Conservation (phyloP, 805 yeast species). For the Nakazawaea wickerhamii region DNA sequence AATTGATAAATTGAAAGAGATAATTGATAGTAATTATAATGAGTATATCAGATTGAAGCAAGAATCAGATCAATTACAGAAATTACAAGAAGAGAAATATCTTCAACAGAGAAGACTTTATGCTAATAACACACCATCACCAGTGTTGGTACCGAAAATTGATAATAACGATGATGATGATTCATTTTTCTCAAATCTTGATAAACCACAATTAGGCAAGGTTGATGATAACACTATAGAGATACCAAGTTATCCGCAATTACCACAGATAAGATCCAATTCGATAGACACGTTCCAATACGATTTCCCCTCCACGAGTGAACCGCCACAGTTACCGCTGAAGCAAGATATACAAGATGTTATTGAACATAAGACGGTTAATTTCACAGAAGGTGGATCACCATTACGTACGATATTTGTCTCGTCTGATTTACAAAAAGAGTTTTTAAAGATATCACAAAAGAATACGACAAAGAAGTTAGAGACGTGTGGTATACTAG, state of each 20-base stretch:
- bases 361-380: conserved; percentile 32
- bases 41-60: conserved; percentile 18
- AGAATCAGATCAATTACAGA: conserved; percentile 12
- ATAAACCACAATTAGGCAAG: background rate
- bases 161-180: conserved; percentile 8
- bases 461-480: conserved; percentile 44
- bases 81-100: conserved; percentile 11
- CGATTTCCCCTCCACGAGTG: conserved; percentile 4
- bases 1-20: conserved; percentile 23
- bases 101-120: conserved; percentile 9
- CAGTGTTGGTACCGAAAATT: background rate
- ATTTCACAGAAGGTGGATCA: conserved; percentile 50
- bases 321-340: conserved; percentile 6
- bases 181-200: conserved; percentile 5
- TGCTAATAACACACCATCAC: background rate
- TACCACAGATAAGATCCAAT: background rate
- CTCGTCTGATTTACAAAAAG: conserved; percentile 36
- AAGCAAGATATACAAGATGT: conserved; percentile 2
- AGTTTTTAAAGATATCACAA: conserved; percentile 42
- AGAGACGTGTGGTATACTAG: conserved; percentile 64
- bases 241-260: background rate
- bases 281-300: background rate
- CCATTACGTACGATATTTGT: conserved; percentile 48
- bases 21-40: conserved; percentile 22
- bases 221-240: background rate